phyloP scores from a whole-genome alignment of 352 stramenopile genomes.

The Pythium myriotylum region DNA sequence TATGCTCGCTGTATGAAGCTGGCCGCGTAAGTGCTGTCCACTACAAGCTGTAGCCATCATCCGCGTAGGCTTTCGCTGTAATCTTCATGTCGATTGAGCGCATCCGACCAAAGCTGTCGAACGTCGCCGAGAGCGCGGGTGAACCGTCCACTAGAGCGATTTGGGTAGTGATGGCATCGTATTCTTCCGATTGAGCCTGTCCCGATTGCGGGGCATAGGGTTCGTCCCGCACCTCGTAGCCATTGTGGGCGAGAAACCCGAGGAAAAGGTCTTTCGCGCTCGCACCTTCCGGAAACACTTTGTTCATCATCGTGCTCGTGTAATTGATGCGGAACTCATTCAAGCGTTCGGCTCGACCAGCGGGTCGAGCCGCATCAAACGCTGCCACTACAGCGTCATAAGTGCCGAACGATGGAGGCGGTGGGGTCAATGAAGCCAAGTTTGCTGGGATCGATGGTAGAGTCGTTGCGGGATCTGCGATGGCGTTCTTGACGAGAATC shows the following conservation, averaged over 20 bases:
- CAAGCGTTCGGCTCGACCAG: slow-evolving; percentile 6
- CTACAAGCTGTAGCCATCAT: slow-evolving; percentile 17
- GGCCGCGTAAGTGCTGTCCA: too few relatives aligned
- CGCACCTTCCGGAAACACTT: slow-evolving; percentile 6
- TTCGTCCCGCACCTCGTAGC: not conserved
- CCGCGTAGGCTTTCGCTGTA: slow-evolving; percentile 1
- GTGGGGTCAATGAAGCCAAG: slow-evolving; percentile 15
- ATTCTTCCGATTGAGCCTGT: not conserved
- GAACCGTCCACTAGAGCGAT: not conserved
- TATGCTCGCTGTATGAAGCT: too few relatives aligned
- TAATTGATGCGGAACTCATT: slow-evolving; percentile 30
- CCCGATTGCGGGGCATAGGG: not conserved
- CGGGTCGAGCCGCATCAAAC: slow-evolving; percentile 9
- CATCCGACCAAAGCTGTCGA: slow-evolving; percentile 12
- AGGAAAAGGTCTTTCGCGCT: slow-evolving; percentile 6
- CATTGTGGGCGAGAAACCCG: slow-evolving; percentile 16
- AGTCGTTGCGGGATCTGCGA: not conserved
- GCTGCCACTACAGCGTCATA: slow-evolving; percentile 12
- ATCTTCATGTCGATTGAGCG: slow-evolving; percentile 9
- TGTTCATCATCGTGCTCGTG: not conserved
- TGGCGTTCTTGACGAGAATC: slow-evolving; percentile 13
- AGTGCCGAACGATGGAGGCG: slow-evolving; percentile 3
- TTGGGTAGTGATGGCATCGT: not conserved
- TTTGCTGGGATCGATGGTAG: slow-evolving; percentile 6
- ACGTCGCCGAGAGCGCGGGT: slow-evolving; percentile 15